Evolutionary conservation across 768 basidiomycete species (phyloP).

Genomic region (Xanthoconium stramineum): DNA sequence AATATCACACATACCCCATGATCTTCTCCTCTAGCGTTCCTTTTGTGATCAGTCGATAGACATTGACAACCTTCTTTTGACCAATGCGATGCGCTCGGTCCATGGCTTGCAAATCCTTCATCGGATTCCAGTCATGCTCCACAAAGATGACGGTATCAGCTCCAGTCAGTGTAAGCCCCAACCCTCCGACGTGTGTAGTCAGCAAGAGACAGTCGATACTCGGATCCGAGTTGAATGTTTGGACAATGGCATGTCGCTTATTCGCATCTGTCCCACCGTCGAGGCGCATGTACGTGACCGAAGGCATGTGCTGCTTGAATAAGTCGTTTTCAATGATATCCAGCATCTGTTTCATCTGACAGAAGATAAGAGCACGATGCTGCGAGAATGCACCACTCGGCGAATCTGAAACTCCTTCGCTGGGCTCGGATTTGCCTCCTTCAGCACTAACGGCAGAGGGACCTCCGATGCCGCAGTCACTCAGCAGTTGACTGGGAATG

Average conservation of each 20-base stretch:
- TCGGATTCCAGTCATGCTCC: slow-evolving; percentile 99
- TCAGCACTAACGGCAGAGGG: slow-evolving; percentile 42
- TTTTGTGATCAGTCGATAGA: slow-evolving; percentile 94
- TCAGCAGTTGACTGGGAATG: slow-evolving; percentile 74
- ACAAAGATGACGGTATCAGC: slow-evolving; percentile 99
- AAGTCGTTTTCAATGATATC: slow-evolving; percentile 94
- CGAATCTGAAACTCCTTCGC: slow-evolving; percentile 51
- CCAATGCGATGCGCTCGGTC: slow-evolving; percentile 97
- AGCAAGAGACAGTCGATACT: slow-evolving; percentile 94
- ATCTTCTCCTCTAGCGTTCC: slow-evolving; percentile 99
- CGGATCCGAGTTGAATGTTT: slow-evolving; percentile 97
- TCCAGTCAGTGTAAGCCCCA: slow-evolving; percentile 94
- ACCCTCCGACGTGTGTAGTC: slow-evolving; percentile 95
- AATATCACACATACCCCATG: slow-evolving; percentile 76
- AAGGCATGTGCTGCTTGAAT: slow-evolving; percentile 90
- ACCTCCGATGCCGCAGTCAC: slow-evolving; percentile 91
- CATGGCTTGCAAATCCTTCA: slow-evolving; percentile 99
- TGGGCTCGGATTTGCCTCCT: slow-evolving; percentile 62
- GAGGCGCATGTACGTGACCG: slow-evolving; percentile 96
- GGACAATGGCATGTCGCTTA: slow-evolving; percentile 95
- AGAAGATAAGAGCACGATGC: slow-evolving; percentile 98
- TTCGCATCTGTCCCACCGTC: slow-evolving; percentile 90
- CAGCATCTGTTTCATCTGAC: slow-evolving; percentile 99
- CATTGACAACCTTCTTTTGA: slow-evolving; percentile 98
- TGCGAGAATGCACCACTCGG: slow-evolving; percentile 69